Base-by-base conservation (phyloP, 257 asterid genomes). In the Oldenlandia corymbosa region DNA sequence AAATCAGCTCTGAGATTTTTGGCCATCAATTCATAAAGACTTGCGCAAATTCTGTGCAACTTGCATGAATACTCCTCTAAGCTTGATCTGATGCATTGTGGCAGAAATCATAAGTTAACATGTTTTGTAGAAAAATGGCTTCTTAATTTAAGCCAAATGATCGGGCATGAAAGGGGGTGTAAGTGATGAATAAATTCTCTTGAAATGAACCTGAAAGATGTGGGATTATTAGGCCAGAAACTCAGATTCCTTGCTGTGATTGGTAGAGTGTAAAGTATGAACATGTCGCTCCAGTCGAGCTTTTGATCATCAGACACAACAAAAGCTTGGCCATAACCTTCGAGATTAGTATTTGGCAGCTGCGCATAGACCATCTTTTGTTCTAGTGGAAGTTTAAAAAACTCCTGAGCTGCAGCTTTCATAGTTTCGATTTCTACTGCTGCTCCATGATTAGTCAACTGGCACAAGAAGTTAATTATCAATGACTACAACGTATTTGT, bases 211-310 rank as follows among this genome's bases (percentile, higher is more conserved):
- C 46, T 41, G 46, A 41, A 10, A 71, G 46, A 41, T 41, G 8
- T 5, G 14, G 46, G 46, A 41, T 41, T 41, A 11, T 5, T 5
- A 11, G 46, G 75, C 79, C 79, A 74, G 46, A 64, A 69, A 18
- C 46, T 59, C 68, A 59, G 39, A 68, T 65, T 69, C 20, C 79
- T 64, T 12, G 10, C 30, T 51, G 72, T 24, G 21, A 45, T 18
- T 17, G 79, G 79, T 27, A 50, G 60, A 18, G 75, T 8, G 18
- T 63, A 17, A 36, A 70, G 47, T 68, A 59, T 54, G 48, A 75
- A 60, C 76, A 70, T 75, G 66, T 75, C 79, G 0, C 62, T 70
- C 79, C 79, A 68, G 31, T 73, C 78, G 17, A 73, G 75, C 61
- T 68, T 73, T 58, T 73, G 78, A 47, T 73, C 78, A 37, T 75